Conservation (phyloP, 225 moss, liverwort and hornwort species). For the Polytrichum formosum region DNA sequence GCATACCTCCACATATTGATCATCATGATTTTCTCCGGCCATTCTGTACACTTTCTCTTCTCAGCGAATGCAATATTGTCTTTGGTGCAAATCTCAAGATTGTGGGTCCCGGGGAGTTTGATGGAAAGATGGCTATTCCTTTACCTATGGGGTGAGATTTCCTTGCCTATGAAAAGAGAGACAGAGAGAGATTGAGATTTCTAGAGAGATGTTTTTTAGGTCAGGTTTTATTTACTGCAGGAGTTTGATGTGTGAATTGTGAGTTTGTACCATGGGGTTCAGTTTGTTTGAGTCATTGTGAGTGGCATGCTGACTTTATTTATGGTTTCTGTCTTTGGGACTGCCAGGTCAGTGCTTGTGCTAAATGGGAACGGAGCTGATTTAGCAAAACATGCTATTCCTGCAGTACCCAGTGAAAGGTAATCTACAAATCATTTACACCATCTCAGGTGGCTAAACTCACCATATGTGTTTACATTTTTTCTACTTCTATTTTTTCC, state of each 20-base stretch:
- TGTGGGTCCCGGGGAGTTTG: constrained; percentile 66
- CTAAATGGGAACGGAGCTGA: constrained; percentile 80
- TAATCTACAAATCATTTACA: neutral
- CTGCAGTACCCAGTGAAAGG: constrained; percentile 68
- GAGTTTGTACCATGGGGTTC: too few species aligned
- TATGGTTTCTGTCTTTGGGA: too few species aligned
- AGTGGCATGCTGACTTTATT: constrained; percentile 12
- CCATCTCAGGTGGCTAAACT: too few species aligned
- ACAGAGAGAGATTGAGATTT: too few species aligned
- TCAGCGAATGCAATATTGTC: constrained; percentile 77
- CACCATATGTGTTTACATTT: neutral
- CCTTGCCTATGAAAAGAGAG: neutral
- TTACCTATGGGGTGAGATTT: constrained; percentile 74
- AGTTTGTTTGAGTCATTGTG: neutral
- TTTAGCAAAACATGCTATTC: constrained; percentile 81
- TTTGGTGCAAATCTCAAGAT: constrained; percentile 65
- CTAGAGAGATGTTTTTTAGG: too few species aligned
- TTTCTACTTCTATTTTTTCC: neutral
- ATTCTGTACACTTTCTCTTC: constrained; percentile 83
- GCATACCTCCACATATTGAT: constrained; percentile 93
- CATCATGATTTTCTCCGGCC: constrained; percentile 87
- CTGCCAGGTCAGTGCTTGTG: constrained; percentile 69
- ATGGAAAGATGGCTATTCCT: constrained; percentile 58
- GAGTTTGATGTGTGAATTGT: too few species aligned
- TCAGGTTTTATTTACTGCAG: too few species aligned